Conservation (phyloP, 2,329 filamentous ascomycete species). For the Aciculosporium take region DNA sequence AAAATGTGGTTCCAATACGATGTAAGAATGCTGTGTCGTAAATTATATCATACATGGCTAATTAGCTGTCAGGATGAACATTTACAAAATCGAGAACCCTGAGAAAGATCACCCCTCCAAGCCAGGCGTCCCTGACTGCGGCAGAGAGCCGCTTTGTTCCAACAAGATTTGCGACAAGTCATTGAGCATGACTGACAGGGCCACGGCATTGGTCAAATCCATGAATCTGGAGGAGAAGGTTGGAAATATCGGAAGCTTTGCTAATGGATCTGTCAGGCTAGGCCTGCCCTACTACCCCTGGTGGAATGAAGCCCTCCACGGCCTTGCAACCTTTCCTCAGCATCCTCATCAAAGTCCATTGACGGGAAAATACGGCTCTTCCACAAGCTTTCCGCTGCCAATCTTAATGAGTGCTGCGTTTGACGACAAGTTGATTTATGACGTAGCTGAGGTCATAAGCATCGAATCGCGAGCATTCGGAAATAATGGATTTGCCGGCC, state of each 20-base stretch:
- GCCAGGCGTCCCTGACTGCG: slow-evolving; percentile 10
- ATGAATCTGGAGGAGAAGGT: slow-evolving; percentile 1
- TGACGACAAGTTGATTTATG: slow-evolving; percentile 44
- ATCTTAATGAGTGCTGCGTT: slow-evolving; percentile 49
- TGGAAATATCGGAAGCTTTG: slow-evolving; percentile 2
- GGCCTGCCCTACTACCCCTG: slow-evolving; percentile 45
- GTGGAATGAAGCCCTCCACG: slow-evolving; percentile 50
- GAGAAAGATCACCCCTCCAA: not conserved
- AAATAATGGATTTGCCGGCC: slow-evolving; percentile 40
- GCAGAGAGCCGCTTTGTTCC: slow-evolving; percentile 14
- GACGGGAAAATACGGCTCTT: no score
- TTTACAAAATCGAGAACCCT: not conserved
- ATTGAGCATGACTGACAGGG: slow-evolving; percentile 12
- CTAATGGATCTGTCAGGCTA: slow-evolving; percentile 24
- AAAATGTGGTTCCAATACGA: not conserved
- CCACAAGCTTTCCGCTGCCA: slow-evolving; percentile 51
- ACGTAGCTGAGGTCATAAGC: slow-evolving; percentile 38
- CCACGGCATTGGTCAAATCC: slow-evolving; percentile 15
- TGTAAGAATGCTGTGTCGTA: not conserved
- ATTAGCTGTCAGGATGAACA: not conserved
- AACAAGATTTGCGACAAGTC: slow-evolving; percentile 32
- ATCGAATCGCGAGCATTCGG: slow-evolving; percentile 53
- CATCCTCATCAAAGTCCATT: slow-evolving; percentile 29
- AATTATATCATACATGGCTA: not conserved
- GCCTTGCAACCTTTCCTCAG: no score